phyloP scores from a whole-genome alignment of 306 rosid species.

The Macrotyloma uniflorum region DNA sequence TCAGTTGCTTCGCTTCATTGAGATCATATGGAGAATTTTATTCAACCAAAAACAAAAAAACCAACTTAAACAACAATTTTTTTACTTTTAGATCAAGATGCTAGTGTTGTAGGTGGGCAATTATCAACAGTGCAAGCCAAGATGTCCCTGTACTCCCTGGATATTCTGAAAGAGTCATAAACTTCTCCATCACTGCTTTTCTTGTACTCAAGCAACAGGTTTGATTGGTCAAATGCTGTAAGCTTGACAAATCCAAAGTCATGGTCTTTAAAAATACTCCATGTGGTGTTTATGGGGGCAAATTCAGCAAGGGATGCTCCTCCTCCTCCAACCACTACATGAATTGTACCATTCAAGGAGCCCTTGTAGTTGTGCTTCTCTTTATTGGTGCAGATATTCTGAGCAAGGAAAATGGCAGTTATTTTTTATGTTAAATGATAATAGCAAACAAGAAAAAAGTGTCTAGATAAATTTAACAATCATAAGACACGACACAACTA shows the following conservation, averaged over 20 bases:
- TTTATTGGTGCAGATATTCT: conserved; percentile 80
- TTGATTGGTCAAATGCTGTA: conserved; percentile 86
- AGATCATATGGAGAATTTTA: conserved; percentile 28
- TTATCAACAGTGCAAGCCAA: conserved; percentile 77
- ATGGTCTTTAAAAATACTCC: conserved; percentile 80
- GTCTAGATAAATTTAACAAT: not conserved
- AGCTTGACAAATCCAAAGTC: conserved; percentile 90
- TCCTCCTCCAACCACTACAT: conserved; percentile 90
- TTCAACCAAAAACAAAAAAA: conserved; percentile 14
- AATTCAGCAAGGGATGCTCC: conserved; percentile 81
- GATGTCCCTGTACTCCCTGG: conserved; percentile 80
- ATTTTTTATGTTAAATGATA: conserved; percentile 11
- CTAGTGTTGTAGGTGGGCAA: conserved; percentile 67
- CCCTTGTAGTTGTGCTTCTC: conserved; percentile 77
- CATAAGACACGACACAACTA: not conserved
- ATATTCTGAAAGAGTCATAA: conserved; percentile 79
- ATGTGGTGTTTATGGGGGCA: conserved; percentile 64
- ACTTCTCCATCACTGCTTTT: conserved; percentile 89
- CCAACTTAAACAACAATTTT: not conserved
- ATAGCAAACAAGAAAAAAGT: not conserved
- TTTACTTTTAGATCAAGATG: conserved; percentile 51
- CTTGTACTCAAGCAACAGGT: conserved; percentile 91
- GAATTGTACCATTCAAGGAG: conserved; percentile 85
- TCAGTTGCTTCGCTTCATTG: not conserved
- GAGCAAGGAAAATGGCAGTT: conserved; percentile 30